phyloP scores from a whole-genome alignment of 2,329 filamentous ascomycete genomes.

The Ophiostoma sp. region DNA sequence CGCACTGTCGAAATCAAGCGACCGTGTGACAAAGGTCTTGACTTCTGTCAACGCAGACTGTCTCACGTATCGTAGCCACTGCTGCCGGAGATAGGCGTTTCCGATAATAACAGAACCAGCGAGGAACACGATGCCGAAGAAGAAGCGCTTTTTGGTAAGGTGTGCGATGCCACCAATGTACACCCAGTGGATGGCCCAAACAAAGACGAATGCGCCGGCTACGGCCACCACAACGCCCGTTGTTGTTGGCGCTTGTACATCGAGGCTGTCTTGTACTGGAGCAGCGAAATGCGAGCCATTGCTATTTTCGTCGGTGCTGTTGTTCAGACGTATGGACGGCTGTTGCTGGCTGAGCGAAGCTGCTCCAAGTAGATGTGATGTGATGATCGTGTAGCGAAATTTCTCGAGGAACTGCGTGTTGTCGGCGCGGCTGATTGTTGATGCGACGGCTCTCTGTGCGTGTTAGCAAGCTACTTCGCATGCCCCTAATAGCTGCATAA shows the following conservation, averaged over 20 bases:
- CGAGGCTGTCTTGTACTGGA: slow-evolving; percentile 13
- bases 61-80: slow-evolving; percentile 74
- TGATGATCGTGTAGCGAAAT: slow-evolving; percentile 88
- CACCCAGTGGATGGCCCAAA: slow-evolving; percentile 68
- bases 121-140: slow-evolving; percentile 42
- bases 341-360: slow-evolving; percentile 45
- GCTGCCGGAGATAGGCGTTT: slow-evolving; percentile 68
- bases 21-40: slow-evolving; percentile 62
- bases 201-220: slow-evolving; percentile 61
- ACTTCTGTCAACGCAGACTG: slow-evolving; percentile 67
- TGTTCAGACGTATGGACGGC: not conserved
- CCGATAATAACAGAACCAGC: slow-evolving; percentile 54
- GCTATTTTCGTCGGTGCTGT: not conserved
- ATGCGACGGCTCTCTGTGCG: slow-evolving; percentile 60
- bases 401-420: slow-evolving; percentile 84
- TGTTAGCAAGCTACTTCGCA: not conserved
- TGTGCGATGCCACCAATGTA: slow-evolving; percentile 46
- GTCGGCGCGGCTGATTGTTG: slow-evolving; percentile 67
- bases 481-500: not conserved
- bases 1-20: slow-evolving; percentile 75
- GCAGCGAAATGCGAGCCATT: not conserved
- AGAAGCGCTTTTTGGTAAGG: slow-evolving; percentile 52
- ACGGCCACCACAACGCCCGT: slow-evolving; percentile 49
- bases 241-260: slow-evolving; percentile 30
- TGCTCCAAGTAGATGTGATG: slow-evolving; percentile 77